These are phyloP conservation scores for Angophora floribunda DNA, from an alignment of 345 rosid species.

Conservation along the genomic window DNA sequence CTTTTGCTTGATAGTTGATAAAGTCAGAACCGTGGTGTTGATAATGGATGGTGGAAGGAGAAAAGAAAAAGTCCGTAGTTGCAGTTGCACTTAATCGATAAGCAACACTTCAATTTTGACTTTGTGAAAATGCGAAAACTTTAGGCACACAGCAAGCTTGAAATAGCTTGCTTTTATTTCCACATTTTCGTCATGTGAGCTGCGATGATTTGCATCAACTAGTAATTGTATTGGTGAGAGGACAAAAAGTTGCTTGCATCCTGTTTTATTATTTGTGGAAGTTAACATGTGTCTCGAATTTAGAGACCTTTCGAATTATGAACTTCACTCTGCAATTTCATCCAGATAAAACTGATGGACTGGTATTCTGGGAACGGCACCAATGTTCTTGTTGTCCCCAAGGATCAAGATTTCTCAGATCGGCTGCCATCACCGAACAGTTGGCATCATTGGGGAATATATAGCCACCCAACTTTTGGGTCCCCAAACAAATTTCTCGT, in stretches of 20 bases:
- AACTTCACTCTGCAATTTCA: neutral
- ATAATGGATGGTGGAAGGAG: neutral
- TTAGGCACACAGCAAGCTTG: neutral
- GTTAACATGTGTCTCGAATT: neutral
- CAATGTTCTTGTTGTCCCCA: slow-evolving; percentile 38
- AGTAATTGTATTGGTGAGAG: neutral
- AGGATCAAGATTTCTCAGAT: slow-evolving; percentile 25
- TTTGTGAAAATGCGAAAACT: neutral
- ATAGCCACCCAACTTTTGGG: slow-evolving; percentile 1
- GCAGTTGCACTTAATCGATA: neutral
- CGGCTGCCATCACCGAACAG: slow-evolving; percentile 35
- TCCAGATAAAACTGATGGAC: slow-evolving; percentile 35
- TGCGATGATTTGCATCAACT: neutral
- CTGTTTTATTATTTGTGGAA: neutral
- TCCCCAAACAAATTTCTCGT: slow-evolving; percentile 9
- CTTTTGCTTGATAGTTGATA: neutral
- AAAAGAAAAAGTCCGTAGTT: neutral
- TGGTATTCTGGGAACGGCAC: slow-evolving; percentile 16
- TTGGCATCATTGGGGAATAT: slow-evolving; percentile 38
- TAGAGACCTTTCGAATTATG: neutral
- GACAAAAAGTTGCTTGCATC: neutral
- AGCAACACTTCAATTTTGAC: neutral
- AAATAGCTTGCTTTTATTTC: neutral
- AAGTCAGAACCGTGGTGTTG: neutral
- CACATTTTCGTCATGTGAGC: neutral